phyloP scores from a whole-genome alignment of 169 alveolate species.

The Cryptosporidium sp. region DNA sequence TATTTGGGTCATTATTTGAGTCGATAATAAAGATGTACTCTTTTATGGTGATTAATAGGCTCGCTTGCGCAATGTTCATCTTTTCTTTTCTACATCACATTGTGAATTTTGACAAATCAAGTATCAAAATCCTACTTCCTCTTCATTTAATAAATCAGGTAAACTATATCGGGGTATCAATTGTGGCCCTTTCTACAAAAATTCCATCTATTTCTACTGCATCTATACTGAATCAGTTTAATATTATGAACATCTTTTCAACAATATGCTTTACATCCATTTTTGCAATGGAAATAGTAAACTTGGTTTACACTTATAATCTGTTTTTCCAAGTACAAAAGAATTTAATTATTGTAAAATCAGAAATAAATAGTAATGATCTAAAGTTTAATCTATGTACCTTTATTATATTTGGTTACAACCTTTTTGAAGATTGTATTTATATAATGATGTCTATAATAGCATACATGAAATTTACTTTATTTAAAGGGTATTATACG shows the following conservation, averaged over 20 bases:
- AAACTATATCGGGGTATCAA: background rate
- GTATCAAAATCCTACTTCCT: background rate
- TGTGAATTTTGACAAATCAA: background rate
- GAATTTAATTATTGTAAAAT: background rate
- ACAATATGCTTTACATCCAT: background rate
- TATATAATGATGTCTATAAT: background rate
- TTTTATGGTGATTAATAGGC: background rate
- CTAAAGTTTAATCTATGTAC: background rate
- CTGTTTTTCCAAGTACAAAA: background rate
- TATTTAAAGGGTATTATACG: background rate
- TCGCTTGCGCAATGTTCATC: background rate
- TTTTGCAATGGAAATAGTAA: background rate
- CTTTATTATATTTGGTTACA: background rate
- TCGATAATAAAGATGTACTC: background rate
- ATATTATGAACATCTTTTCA: background rate
- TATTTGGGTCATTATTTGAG: background rate
- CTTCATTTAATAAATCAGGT: constrained; percentile 11
- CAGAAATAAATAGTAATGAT: background rate
- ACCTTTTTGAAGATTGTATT: background rate
- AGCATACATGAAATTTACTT: background rate
- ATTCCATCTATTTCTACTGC: background rate
- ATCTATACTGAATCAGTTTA: background rate
- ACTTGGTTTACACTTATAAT: background rate
- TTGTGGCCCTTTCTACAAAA: background rate
- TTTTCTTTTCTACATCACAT: background rate